phyloP scores from a whole-genome alignment of 371 early-diverging fungal species.

The Nematocida displodere region DNA sequence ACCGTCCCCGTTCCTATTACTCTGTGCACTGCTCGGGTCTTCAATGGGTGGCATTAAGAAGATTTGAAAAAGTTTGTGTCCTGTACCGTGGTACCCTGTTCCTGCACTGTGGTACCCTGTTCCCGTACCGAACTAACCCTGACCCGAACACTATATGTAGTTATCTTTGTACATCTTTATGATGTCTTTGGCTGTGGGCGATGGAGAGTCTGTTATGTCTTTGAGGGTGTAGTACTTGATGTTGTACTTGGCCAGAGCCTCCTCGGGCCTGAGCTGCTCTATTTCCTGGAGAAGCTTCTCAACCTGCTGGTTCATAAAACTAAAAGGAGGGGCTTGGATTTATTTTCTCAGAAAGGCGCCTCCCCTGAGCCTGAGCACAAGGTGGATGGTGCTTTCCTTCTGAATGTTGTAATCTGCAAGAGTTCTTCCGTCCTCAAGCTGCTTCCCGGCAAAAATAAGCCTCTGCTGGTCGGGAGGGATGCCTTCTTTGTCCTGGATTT shows the following conservation, averaged over 20 bases:
- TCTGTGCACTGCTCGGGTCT: too few relatives aligned
- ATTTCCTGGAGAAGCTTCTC: background rate
- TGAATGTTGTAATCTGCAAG: constrained; percentile 71
- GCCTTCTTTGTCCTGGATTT: constrained; percentile 58
- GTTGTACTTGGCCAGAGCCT: background rate
- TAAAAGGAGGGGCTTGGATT: background rate
- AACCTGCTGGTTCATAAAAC: background rate
- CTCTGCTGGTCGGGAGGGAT: constrained; percentile 58
- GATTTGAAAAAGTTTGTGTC: too few relatives aligned
- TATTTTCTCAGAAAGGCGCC: constrained; percentile 64
- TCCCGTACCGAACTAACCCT: too few relatives aligned
- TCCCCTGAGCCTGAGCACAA: constrained; percentile 91
- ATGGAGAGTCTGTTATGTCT: background rate
- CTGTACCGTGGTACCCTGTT: too few relatives aligned
- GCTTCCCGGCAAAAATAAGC: constrained; percentile 57
- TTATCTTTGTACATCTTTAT: constrained; percentile 16
- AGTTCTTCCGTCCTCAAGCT: constrained; percentile 68
- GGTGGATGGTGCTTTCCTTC: constrained; percentile 93
- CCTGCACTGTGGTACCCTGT: too few relatives aligned
- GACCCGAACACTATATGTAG: constrained; percentile 21
- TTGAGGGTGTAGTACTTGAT: constrained; percentile 45
- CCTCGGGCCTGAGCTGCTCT: constrained; percentile 10
- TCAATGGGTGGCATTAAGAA: too few relatives aligned
- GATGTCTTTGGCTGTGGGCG: background rate
- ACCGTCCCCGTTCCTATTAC: too few relatives aligned